Evolutionary conservation across 2,329 filamentous ascomycete genomes (phyloP), one percentile per base, ranked within the genome.

Genomic region (Arthrobotrys conoides): DNA sequence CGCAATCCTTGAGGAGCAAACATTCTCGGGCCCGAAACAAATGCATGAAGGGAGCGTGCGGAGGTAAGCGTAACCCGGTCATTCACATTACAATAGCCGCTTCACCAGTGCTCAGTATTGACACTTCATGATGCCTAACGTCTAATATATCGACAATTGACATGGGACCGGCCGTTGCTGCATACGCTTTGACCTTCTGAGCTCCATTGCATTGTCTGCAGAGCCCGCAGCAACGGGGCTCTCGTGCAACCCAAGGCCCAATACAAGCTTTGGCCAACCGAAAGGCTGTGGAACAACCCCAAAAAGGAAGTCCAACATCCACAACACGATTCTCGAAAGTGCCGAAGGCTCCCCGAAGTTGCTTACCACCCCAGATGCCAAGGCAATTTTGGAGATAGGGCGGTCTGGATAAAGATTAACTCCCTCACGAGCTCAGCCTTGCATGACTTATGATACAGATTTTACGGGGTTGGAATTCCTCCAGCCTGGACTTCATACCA

Each of bases 261-360:
- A 30, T n/a, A 38, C 53, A 59, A 59, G 33, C 53, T 59, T 59
- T 59, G 53, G 14, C 8, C 49, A 55, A 20, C 51, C 51, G 51
- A 59, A 59, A 22, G 33, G 33, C 53, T 59, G 53, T 38, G 53
- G 33, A 57, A 36, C 53, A 6, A 10, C 2, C 53, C 22, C 30
- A 59, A 59, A 59, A 38, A 6, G 33, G 53, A 59, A 59, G 53
- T 59, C 4, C 53, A 59, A 59, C 53, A 14, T 59, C 33, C 18
- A 38, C 53, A 59, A 59, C 53, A 38, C 53, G n/a, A 30, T 55
- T n/a, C 10, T n/a, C 24, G n/a, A 14, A 33, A 55, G 24, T 30
- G 20, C 22, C 8, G 20, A 44, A n/a, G n/a, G 10, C 14, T 44
- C 44, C 20, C 5, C 8, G 8, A 27, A 27, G 16, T 27, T 27